Evolutionary conservation across 805 yeast genomes (phyloP).

Genomic region (Metschnikowia lunata): DNA sequence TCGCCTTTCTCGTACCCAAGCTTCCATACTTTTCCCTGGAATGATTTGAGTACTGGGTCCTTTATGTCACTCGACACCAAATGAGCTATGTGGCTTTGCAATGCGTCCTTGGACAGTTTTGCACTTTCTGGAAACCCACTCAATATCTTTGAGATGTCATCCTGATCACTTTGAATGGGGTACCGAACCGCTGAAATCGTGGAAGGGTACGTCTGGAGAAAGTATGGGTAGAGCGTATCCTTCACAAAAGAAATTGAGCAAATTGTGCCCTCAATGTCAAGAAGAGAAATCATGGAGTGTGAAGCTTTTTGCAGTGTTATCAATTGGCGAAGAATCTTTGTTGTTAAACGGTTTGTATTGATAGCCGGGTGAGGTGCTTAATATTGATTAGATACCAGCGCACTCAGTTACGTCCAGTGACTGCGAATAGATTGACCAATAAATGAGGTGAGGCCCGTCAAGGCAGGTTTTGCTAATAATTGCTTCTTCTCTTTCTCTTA

Average conservation of each 20-base stretch:
- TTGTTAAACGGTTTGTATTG: too few relatives aligned
- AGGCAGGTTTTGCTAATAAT: too few relatives aligned
- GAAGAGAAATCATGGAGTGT: slow-evolving; percentile 28
- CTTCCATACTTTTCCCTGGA: slow-evolving; percentile 85
- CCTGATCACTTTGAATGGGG: slow-evolving; percentile 13
- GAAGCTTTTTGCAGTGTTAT: too few relatives aligned
- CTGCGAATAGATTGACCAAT: too few relatives aligned
- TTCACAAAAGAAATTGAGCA: slow-evolving; percentile 90
- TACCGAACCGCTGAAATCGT: slow-evolving; percentile 27
- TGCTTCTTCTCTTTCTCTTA: too few relatives aligned
- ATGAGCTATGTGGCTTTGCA: slow-evolving; percentile 47
- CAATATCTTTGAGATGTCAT: slow-evolving; percentile 30
- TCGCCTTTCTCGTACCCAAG: slow-evolving; percentile 74
- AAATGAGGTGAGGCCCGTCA: too few relatives aligned
- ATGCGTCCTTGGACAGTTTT: slow-evolving; percentile 21
- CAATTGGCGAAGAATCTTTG: too few relatives aligned
- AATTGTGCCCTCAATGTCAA: slow-evolving; percentile 90
- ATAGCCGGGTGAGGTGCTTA: too few relatives aligned
- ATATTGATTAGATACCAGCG: too few relatives aligned
- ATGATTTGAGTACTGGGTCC: slow-evolving; percentile 67
- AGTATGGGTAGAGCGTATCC: slow-evolving; percentile 73
- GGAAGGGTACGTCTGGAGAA: slow-evolving; percentile 47
- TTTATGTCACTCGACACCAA: slow-evolving; percentile 68
- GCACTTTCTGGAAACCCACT: slow-evolving; percentile 43
- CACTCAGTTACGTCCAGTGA: too few relatives aligned